Evolutionary conservation across 169 alveolate species (phyloP), one percentile per base, ranked within the genome.

Genomic region (Plasmodium vivax): DNA sequence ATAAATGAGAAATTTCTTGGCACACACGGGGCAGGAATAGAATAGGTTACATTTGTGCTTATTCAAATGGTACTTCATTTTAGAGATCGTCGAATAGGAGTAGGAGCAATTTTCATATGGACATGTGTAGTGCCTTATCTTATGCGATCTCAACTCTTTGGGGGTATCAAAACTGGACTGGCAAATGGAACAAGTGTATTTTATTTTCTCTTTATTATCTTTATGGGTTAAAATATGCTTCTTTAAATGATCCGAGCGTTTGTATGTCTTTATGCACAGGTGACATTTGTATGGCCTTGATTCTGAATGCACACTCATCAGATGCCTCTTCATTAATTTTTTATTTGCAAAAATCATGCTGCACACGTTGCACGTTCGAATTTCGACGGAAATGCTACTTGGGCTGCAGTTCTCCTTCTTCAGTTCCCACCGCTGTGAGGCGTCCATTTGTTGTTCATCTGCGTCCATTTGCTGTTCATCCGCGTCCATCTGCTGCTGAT

Each of bases 201-300:
- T 87, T 56, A 43, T 45, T 87, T 71, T 77, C 19, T 75, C 93
- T n/a, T 43, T 43, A 34, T 54, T 56, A 45, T 43, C 56, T 9
- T 94, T 72, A 82, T 96, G 98, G 19, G 96, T 34, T 38, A 38
- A 71, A 32, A 72, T 38, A 93, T 96, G 98, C 14, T 96, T 85
- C 80, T 94, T 93, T 36, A 96, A 95, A 82, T 95, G 97, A 77
- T 96, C 98, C 23, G 96, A 94, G 16, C 98, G 82, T 36, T 95
- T 72, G 80, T 92, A 96, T 7, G 84, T n/a, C 38, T 84, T 82
- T 38, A 45, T 75, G 77, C 98, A 96, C 16, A 62, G 34, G 14
- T 92, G 85, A 83, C 98, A 96, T 77, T 87, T 87, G 32, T 74
- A 87, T 12, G 93, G 93, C 34, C 93, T 43, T 3, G 85, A 75